A percentile compares a stretch with the other conserved stretches of the same genome.
These are phyloP conservation scores for Salix udensis DNA, from an alignment of 345 rosid species.

Conservation along the genomic window DNA sequence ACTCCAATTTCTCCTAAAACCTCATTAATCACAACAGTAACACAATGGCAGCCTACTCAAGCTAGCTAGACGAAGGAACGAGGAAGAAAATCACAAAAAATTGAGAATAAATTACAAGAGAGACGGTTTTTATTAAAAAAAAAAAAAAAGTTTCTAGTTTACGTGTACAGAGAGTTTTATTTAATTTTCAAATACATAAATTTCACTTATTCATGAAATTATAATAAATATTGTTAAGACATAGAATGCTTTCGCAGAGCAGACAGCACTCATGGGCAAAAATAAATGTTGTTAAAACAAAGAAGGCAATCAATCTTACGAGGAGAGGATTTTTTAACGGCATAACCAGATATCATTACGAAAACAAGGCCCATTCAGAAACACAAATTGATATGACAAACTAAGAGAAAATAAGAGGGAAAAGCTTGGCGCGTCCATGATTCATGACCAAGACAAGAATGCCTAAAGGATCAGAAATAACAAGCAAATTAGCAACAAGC, in stretches of 20 bases:
- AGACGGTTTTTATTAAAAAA: no score
- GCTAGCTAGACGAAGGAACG: no score
- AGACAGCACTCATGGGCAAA: not conserved
- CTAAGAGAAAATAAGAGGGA: not conserved
- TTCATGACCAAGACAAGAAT: conserved; percentile 42
- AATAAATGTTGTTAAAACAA: not conserved
- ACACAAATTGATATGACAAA: conserved; percentile 15
- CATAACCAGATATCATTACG: conserved; percentile 20
- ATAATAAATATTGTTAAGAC: no score
- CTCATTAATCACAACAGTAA: no score
- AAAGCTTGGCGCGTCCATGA: conserved; percentile 31
- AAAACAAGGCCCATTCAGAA: conserved; percentile 21
- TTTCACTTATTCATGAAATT: no score
- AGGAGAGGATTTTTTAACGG: not conserved
- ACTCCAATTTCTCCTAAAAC: no score
- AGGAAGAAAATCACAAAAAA: no score
- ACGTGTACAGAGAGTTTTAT: no score
- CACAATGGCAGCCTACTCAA: no score
- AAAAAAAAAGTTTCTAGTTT: no score
- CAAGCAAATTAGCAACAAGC: conserved; percentile 40
- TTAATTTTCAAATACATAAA: no score
- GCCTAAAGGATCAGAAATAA: conserved; percentile 31
- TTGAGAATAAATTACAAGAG: no score
- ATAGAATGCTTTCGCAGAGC: not conserved
- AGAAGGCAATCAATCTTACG: not conserved